Percentiles rank a stretch among this genome's conserved stretches.
phyloP scores from a whole-genome alignment of 1,139 yeast genomes.

The Candida freyschussii region DNA sequence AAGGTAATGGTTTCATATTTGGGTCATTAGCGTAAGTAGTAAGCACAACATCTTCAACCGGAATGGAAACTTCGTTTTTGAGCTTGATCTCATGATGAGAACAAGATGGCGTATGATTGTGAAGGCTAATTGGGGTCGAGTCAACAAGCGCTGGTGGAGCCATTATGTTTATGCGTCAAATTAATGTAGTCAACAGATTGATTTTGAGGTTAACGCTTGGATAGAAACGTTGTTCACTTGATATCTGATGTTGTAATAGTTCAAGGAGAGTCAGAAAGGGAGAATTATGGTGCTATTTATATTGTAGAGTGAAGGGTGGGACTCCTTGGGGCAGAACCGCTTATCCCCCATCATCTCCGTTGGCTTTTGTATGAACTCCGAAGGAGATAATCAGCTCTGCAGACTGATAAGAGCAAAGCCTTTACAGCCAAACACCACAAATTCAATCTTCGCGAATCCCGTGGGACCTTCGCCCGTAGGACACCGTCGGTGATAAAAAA shows the following conservation, averaged over 20 bases:
- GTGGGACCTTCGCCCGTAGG: no score
- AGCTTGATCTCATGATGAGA: conserved; percentile 20
- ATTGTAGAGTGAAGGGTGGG: no score
- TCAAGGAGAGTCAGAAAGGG: not conserved
- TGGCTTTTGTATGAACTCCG: conserved; percentile 6
- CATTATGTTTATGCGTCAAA: conserved; percentile 20
- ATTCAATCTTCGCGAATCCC: no score
- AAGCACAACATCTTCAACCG: conserved; percentile 34
- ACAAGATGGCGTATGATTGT: conserved; percentile 8
- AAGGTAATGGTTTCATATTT: conserved; percentile 40
- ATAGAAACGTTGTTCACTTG: no score
- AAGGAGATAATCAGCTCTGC: conserved; percentile 5
- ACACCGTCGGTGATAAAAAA: no score
- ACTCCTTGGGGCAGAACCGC: no score
- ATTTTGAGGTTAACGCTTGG: no score
- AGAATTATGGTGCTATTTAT: not conserved
- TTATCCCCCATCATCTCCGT: conserved; percentile 8
- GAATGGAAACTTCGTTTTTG: conserved; percentile 21
- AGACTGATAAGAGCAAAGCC: not conserved
- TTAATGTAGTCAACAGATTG: no score
- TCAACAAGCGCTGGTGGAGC: conserved; percentile 24
- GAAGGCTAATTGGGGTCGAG: conserved; percentile 4
- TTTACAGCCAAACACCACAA: no score
- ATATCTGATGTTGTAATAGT: no score
- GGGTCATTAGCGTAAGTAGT: conserved; percentile 50